Evolutionary conservation across 2,329 filamentous ascomycete genomes (phyloP).

Genomic region (Teratosphaeria viscida): DNA sequence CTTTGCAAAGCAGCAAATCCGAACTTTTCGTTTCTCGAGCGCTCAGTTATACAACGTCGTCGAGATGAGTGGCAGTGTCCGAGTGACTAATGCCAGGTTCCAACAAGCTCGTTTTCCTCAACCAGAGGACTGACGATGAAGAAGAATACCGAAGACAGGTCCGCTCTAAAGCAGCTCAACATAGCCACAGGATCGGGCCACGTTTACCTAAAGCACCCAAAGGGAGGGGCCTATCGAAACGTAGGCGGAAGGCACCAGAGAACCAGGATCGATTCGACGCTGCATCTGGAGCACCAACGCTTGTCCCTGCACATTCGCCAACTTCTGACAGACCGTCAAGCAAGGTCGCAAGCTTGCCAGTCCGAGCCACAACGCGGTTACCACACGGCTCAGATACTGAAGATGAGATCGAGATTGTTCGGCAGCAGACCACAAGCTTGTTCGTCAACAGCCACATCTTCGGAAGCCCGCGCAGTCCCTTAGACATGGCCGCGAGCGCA

Average conservation of each 20-base stretch:
- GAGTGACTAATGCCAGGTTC: neutral
- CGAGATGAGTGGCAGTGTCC: neutral
- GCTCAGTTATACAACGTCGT: neutral
- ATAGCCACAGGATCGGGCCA: constrained; percentile 5
- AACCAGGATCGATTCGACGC: neutral
- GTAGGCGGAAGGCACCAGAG: neutral
- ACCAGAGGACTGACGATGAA: neutral
- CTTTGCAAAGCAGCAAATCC: no score
- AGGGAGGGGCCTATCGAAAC: neutral
- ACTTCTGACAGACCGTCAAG: neutral
- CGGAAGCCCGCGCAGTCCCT: neutral
- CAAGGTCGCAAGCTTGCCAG: neutral
- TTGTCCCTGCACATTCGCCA: neutral
- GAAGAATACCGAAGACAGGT: constrained; percentile 1
- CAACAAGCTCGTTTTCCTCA: neutral
- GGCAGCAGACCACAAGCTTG: neutral
- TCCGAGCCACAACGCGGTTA: neutral
- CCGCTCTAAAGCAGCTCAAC: constrained; percentile 3
- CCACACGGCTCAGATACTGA: neutral
- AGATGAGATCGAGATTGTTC: neutral
- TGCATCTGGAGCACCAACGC: no score
- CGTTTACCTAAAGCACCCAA: neutral
- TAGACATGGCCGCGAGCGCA: neutral
- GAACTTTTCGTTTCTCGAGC: no score
- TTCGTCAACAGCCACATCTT: neutral